Conservation (phyloP, 352 stramenopile genomes). For the Phytophthora hybrid region DNA sequence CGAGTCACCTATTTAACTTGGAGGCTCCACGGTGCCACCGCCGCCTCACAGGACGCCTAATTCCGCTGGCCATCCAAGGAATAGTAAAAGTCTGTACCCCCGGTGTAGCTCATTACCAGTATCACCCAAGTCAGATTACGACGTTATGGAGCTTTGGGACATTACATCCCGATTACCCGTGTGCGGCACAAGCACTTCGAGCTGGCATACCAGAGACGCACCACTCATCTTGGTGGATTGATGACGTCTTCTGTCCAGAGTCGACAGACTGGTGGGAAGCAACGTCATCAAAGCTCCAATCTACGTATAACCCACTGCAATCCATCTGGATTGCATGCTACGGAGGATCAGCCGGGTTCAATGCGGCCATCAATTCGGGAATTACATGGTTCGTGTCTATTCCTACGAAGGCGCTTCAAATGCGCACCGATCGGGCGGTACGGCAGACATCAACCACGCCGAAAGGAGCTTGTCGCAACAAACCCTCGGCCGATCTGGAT, state of each 20-base stretch:
- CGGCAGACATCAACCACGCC: neutral
- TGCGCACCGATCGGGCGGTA: neutral
- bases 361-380: neutral
- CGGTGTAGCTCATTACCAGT: neutral
- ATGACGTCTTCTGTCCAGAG: neutral
- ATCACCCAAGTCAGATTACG: constrained; percentile 1
- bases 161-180: neutral
- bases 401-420: neutral
- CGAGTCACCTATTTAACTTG: neutral
- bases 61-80: neutral
- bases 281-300: neutral
- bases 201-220: neutral
- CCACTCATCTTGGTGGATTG: neutral
- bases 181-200: neutral
- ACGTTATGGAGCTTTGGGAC: neutral
- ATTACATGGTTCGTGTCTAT: neutral
- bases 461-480: too few relatives aligned
- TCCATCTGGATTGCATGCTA: neutral
- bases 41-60: neutral
- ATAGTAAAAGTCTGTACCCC: neutral
- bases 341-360: neutral
- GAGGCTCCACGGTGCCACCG: neutral
- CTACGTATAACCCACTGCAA: neutral
- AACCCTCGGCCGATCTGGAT: neutral
- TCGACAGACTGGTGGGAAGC: neutral